Evolutionary conservation across 1,284 basidiomycete genomes (phyloP).

Genomic region (Sphaerobolus stellatus): DNA sequence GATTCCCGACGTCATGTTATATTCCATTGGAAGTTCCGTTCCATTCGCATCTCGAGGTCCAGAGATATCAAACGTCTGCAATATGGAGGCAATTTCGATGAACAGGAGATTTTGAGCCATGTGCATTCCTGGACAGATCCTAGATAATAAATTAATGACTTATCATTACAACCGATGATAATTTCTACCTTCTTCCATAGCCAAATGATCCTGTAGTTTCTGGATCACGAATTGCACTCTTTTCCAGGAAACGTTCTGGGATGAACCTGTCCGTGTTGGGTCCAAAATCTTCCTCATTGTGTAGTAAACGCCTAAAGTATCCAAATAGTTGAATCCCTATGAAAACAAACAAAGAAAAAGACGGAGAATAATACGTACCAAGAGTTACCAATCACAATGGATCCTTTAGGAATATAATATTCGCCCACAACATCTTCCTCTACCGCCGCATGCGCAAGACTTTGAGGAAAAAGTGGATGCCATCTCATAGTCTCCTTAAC

Average conservation of each 20-base stretch:
- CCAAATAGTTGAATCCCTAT: too few relatives aligned
- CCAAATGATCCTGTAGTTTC: neutral
- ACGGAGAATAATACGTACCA: neutral
- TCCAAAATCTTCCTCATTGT: neutral
- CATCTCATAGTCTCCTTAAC: constrained; percentile 18
- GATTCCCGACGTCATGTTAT: too few relatives aligned
- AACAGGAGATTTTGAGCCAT: constrained; percentile 32
- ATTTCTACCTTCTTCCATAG: neutral
- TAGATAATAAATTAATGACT: neutral
- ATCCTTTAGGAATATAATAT: neutral
- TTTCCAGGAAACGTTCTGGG: neutral
- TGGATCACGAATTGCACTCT: neutral
- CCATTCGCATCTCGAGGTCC: too few relatives aligned
- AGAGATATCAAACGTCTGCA: constrained; percentile 31
- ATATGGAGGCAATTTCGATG: constrained; percentile 27
- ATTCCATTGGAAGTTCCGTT: too few relatives aligned
- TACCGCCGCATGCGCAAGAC: neutral
- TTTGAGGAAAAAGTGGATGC: neutral
- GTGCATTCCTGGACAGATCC: constrained; percentile 31
- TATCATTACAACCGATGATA: too few relatives aligned
- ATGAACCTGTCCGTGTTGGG: neutral
- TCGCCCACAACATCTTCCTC: constrained; percentile 6
- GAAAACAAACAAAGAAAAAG: too few relatives aligned
- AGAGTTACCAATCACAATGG: neutral
- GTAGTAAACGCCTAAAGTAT: neutral